phyloP scores from a whole-genome alignment of 208 protist genomes.

The Strigomonas culicis region DNA sequence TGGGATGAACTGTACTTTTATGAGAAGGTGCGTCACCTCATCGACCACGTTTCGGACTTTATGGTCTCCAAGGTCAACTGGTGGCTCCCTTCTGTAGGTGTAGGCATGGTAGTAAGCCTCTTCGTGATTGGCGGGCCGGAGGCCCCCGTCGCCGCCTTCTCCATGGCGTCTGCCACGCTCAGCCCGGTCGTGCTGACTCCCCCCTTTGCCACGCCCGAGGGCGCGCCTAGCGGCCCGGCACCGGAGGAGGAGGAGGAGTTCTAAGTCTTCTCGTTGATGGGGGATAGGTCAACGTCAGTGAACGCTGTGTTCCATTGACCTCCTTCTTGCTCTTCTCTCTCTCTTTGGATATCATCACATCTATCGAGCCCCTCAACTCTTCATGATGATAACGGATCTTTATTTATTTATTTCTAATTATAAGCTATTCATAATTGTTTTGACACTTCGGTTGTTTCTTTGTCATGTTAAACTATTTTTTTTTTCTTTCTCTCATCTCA shows the following conservation, averaged over 20 bases:
- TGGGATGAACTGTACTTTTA: constrained; percentile 87
- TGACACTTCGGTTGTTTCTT: too few species aligned
- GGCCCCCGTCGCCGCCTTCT: constrained; percentile 37
- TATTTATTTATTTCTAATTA: too few species aligned
- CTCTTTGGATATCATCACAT: neutral
- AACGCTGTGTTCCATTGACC: constrained; percentile 3
- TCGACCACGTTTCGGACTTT: constrained; percentile 72
- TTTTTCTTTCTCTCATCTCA: neutral
- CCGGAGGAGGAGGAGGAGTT: constrained; percentile 64
- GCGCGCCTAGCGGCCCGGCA: constrained; percentile 19
- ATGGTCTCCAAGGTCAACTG: constrained; percentile 76
- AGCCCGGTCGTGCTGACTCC: constrained; percentile 53
- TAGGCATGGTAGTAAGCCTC: constrained; percentile 67
- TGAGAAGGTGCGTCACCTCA: constrained; percentile 78
- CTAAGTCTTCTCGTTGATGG: too few species aligned
- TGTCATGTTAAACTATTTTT: neutral
- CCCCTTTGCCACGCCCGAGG: constrained; percentile 40
- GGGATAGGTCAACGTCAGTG: too few species aligned
- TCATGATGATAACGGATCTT: neutral
- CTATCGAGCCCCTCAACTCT: neutral
- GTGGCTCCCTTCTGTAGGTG: constrained; percentile 79
- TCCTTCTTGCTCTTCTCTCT: neutral
- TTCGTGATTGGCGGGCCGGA: constrained; percentile 71
- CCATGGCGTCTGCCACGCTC: constrained; percentile 39
- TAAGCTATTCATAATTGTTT: too few species aligned